Percentiles rank a stretch among this genome's conserved stretches.
phyloP scores from a whole-genome alignment of 352 stramenopile species.

The Globisporangium nodosum region DNA sequence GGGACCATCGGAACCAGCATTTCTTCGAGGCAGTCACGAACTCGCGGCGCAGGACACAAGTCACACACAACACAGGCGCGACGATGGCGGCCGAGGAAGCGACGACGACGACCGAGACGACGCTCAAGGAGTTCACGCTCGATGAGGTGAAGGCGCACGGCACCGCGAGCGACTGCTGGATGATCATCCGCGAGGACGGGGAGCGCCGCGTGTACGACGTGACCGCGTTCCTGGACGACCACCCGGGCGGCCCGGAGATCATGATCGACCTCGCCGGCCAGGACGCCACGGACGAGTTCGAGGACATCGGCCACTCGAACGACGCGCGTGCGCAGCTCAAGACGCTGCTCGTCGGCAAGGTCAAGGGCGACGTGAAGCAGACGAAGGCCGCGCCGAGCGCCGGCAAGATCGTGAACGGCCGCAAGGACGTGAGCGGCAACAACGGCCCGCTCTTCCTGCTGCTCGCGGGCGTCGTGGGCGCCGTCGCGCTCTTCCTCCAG shows the following conservation, averaged over 20 bases:
- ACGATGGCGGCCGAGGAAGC: background rate
- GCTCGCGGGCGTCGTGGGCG: slow-evolving; percentile 39
- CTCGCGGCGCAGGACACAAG: background rate
- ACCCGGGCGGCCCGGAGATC: slow-evolving; percentile 98
- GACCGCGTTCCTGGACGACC: slow-evolving; percentile 96
- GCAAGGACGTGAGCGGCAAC: slow-evolving; percentile 54
- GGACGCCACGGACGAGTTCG: slow-evolving; percentile 92
- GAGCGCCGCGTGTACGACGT: slow-evolving; percentile 96
- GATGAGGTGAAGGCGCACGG: slow-evolving; percentile 91
- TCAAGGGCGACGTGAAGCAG: slow-evolving; percentile 66
- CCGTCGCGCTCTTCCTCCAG: slow-evolving; percentile 58
- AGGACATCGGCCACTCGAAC: slow-evolving; percentile 98
- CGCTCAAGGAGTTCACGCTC: slow-evolving; percentile 85
- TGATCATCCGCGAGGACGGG: slow-evolving; percentile 71
- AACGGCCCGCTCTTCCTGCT: slow-evolving; percentile 51
- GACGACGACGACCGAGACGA: background rate
- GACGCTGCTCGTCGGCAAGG: slow-evolving; percentile 90
- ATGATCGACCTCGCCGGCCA: slow-evolving; percentile 93
- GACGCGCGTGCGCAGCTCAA: slow-evolving; percentile 92
- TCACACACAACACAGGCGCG: background rate
- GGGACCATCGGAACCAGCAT: background rate
- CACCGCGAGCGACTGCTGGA: slow-evolving; percentile 78
- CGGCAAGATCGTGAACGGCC: slow-evolving; percentile 32
- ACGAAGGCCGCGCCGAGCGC: slow-evolving; percentile 16
- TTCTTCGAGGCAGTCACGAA: background rate